phyloP scores from a whole-genome alignment of 306 rosid species.

The Quercus berberidifolia region DNA sequence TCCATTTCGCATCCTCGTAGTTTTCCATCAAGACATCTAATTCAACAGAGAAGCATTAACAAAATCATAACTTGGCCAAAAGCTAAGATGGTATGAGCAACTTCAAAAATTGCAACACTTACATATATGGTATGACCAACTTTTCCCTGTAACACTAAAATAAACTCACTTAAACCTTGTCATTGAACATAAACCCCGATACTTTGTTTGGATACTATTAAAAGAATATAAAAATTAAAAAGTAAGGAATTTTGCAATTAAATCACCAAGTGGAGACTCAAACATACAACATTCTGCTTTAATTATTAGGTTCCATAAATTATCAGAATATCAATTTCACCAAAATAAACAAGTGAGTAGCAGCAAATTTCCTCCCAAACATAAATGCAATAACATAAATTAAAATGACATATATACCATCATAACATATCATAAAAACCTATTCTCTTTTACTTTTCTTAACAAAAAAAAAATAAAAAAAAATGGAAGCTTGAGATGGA shows the following conservation, averaged over 20 bases:
- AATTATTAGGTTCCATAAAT: not conserved
- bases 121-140: not conserved
- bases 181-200: not conserved
- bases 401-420: not conserved
- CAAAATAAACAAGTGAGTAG: not conserved
- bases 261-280: not conserved
- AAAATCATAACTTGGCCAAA: not conserved
- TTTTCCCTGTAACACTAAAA: not conserved
- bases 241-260: not conserved
- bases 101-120: not conserved
- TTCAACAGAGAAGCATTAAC: slow-evolving; percentile 7
- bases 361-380: not conserved
- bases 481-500: not conserved
- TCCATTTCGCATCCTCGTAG: slow-evolving; percentile 48
- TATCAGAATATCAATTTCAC: not conserved
- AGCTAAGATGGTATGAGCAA: not conserved
- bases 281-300: too few species aligned
- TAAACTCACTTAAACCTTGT: not conserved
- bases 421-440: not conserved
- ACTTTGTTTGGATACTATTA: not conserved
- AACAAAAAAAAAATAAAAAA: not conserved
- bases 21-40: slow-evolving; percentile 40
- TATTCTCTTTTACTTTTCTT: not conserved
- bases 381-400: not conserved
- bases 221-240: not conserved